phyloP scores from a whole-genome alignment of 2,329 filamentous ascomycete genomes.

The Talaromyces sp. region DNA sequence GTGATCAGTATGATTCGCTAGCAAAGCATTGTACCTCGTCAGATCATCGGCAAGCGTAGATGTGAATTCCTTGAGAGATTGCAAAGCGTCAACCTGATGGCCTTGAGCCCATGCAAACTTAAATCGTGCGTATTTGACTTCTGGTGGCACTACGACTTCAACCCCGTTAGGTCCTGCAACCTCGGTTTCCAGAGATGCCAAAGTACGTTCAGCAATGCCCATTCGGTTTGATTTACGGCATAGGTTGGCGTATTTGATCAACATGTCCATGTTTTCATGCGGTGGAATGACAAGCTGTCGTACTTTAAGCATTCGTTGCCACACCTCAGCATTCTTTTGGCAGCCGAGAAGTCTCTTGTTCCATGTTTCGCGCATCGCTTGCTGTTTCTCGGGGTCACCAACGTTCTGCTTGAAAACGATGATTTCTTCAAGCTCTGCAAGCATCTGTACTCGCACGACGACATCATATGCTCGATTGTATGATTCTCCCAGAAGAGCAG shows the following conservation, averaged over 20 bases:
- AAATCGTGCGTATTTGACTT: slow-evolving; percentile 91
- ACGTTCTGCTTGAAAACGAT: slow-evolving; percentile 92
- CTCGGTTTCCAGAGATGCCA: slow-evolving; percentile 80
- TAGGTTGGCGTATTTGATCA: slow-evolving; percentile 98
- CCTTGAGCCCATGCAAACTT: slow-evolving; percentile 95
- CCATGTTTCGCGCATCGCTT: slow-evolving; percentile 89
- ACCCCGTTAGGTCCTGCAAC: slow-evolving; percentile 47
- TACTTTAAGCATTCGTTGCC: slow-evolving; percentile 96
- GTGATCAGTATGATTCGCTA: slow-evolving; percentile 33
- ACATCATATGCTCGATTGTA: slow-evolving; percentile 97
- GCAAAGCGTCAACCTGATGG: slow-evolving; percentile 57
- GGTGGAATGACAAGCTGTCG: slow-evolving; percentile 87
- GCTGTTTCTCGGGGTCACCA: slow-evolving; percentile 75
- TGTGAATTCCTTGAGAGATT: slow-evolving; percentile 59
- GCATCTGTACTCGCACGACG: slow-evolving; percentile 98
- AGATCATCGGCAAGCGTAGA: slow-evolving; percentile 56
- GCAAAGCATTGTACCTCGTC: slow-evolving; percentile 39
- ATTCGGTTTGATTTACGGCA: slow-evolving; percentile 94
- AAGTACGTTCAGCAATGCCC: slow-evolving; percentile 89
- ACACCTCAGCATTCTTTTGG: slow-evolving; percentile 95
- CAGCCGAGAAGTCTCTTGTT: slow-evolving; percentile 91
- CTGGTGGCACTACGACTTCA: slow-evolving; percentile 51
- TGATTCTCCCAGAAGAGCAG: slow-evolving; percentile 92
- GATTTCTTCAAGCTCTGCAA: slow-evolving; percentile 95
- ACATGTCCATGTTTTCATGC: slow-evolving; percentile 95